phyloP scores from a whole-genome alignment of 352 stramenopile species.

The Phytophthora chlamydospora region DNA sequence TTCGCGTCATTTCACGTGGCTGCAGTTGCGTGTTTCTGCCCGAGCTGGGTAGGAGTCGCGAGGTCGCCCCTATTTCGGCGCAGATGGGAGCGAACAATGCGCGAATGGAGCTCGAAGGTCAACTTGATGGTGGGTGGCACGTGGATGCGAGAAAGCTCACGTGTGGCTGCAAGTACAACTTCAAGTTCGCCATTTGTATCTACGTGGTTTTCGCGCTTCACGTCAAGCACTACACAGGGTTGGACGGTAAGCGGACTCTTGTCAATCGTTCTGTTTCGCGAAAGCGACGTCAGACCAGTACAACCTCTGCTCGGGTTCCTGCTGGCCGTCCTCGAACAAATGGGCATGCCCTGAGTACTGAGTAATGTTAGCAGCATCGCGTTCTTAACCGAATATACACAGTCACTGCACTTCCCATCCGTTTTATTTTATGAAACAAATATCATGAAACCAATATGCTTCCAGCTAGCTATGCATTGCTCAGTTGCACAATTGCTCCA shows the following conservation, averaged over 20 bases:
- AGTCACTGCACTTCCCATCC: background rate
- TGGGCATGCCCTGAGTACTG: slow-evolving; percentile 1
- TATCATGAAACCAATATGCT: no score
- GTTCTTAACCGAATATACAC: background rate
- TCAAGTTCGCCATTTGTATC: slow-evolving; percentile 13
- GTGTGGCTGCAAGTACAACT: slow-evolving; percentile 17
- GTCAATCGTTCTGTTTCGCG: slow-evolving; percentile 4
- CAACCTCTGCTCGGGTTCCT: background rate
- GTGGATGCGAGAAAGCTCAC: background rate
- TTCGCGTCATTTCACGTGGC: slow-evolving; percentile 4
- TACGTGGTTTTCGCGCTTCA: slow-evolving; percentile 3
- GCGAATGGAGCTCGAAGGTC: background rate
- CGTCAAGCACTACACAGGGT: slow-evolving; percentile 13
- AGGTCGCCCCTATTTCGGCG: background rate
- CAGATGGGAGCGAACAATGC: slow-evolving; percentile 15
- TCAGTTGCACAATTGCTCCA: background rate
- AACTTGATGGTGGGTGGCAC: slow-evolving; percentile 2
- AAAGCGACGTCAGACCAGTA: slow-evolving; percentile 2
- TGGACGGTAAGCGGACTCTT: slow-evolving; percentile 5
- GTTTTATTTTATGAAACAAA: background rate
- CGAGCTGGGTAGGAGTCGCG: slow-evolving; percentile 1
- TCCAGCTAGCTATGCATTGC: no score
- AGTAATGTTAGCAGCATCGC: background rate
- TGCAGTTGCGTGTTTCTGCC: background rate
- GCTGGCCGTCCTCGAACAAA: background rate